Base-by-base conservation (phyloP, 1,284 basidiomycete genomes). In the Quambalaria eucalypti region DNA sequence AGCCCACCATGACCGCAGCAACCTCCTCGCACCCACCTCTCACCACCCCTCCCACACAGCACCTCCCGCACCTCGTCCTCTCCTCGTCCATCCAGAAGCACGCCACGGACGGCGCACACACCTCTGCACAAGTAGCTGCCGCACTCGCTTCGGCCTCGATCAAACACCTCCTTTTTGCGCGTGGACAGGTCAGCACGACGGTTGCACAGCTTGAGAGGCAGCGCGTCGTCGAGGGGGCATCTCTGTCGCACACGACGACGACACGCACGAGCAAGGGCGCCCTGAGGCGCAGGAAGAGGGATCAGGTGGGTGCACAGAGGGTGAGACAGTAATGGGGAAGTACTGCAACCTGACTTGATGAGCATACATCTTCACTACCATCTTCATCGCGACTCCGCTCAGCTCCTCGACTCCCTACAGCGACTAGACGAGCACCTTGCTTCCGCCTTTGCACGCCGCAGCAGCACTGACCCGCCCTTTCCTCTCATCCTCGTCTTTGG, bases 91-190 rank as follows among this genome's bases (percentile, higher is more conserved):
- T 52, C 33, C 9, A 2, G 14, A 36, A 21, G 51, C 48, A 31
- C 19, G 16, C 19, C 6, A 28, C 16, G 12, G 19, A 48, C 19
- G 16, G 28, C 10, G 14, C 16, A 6, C 19, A 12, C 26, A 44
- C 12, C 16, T n/a, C 23, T 5, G 10, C 21, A 16, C 46, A 28
- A 19, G 19, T 56, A 28, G 47, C 21, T 52, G 48, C 28, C 47
- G 44, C 26, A 33, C 28, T 50, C 10, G 30, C 23, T 1, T 16
- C 33, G 29, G 38, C 44, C 4, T 51, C 54, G 1, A 25, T 55
- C 21, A 39, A 55, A 10, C 54, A 55, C 31, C 14, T 55, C 25
- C 33, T 54, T 10, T 55, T 52, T 51, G 54, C 54, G 44, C 36
- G 42, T 12, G 54, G 50, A 5, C 54, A 38, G 26, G 50, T 55